Evolutionary conservation across 2,329 filamentous ascomycete genomes (phyloP).

Genomic region (Pseudocercospora macadamiae): DNA sequence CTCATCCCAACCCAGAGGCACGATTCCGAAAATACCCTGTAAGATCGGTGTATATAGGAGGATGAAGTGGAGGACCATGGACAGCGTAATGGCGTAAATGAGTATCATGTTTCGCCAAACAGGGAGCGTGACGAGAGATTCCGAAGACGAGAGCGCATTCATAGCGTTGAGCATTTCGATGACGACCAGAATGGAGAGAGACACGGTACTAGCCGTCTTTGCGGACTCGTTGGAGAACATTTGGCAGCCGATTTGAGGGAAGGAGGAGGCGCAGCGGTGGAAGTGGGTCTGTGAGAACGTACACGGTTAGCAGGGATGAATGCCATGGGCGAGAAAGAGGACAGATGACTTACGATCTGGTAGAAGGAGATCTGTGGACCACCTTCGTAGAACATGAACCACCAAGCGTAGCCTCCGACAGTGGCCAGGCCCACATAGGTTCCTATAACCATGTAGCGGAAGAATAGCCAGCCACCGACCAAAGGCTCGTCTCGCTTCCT

Average conservation of each 20-base stretch:
- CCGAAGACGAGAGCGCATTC: constrained; percentile 94
- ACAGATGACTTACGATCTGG: constrained; percentile 65
- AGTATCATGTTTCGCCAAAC: constrained; percentile 99
- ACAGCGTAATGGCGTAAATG: constrained; percentile 88
- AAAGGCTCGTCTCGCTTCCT: constrained; percentile 90
- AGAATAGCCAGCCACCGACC: constrained; percentile 94
- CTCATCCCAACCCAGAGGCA: constrained; percentile 81
- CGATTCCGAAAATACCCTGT: constrained; percentile 85
- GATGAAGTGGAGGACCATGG: constrained; percentile 92
- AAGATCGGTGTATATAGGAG: constrained; percentile 90
- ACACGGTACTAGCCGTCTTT: constrained; percentile 89
- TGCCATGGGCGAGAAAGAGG: background rate
- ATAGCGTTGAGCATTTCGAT: constrained; percentile 99
- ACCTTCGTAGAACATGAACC: constrained; percentile 93
- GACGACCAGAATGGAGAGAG: constrained; percentile 85
- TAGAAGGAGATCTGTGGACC: constrained; percentile 91
- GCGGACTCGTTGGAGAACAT: constrained; percentile 89
- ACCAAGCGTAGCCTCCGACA: constrained; percentile 98
- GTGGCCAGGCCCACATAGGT: constrained; percentile 93
- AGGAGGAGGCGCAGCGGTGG: constrained; percentile 85
- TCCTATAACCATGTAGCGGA: constrained; percentile 95
- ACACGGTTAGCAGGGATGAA: constrained; percentile 17
- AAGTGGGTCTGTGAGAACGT: constrained; percentile 67
- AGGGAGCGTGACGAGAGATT: constrained; percentile 88
- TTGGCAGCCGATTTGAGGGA: constrained; percentile 84